A percentile compares a stretch with the other conserved stretches of the same genome.
Evolutionary conservation across 345 rosid genomes (phyloP).

Genomic region (Limnanthes douglasii): DNA sequence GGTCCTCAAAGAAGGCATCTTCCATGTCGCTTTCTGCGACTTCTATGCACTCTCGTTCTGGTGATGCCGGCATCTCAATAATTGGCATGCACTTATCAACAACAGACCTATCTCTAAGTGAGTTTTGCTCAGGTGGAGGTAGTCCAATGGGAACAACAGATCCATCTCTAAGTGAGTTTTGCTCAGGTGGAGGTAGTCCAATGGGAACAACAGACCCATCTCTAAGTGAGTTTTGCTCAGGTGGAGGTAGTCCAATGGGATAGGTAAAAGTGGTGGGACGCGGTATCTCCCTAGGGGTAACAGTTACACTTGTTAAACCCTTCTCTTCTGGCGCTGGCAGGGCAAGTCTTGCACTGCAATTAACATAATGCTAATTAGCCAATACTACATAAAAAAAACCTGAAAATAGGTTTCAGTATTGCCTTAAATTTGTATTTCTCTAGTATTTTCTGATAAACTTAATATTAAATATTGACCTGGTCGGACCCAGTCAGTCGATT

Average conservation of each 20-base stretch:
- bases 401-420: no score
- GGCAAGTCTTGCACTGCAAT: conserved; percentile 78
- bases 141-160: conserved; percentile 25
- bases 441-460: no score
- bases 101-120: conserved; percentile 8
- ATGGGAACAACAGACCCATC: conserved; percentile 25
- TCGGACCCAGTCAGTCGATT: no score
- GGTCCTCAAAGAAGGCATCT: conserved; percentile 44
- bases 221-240: conserved; percentile 14
- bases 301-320: conserved; percentile 26
- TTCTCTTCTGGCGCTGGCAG: conserved; percentile 77
- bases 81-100: conserved; percentile 38
- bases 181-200: conserved; percentile 18
- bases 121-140: conserved; percentile 22
- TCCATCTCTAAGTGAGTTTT: conserved; percentile 19
- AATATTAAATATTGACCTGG: no score
- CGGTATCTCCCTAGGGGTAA: conserved; percentile 14
- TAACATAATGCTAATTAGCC: no score
- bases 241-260: no score
- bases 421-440: no score
- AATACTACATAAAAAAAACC: no score
- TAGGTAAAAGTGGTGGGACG: background rate
- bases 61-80: conserved; percentile 77
- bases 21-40: conserved; percentile 53
- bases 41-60: conserved; percentile 36